Evolutionary conservation across 2,329 filamentous ascomycete species (phyloP), one percentile per base, ranked within the genome.

Genomic region (Aspergillus carbonarius): DNA sequence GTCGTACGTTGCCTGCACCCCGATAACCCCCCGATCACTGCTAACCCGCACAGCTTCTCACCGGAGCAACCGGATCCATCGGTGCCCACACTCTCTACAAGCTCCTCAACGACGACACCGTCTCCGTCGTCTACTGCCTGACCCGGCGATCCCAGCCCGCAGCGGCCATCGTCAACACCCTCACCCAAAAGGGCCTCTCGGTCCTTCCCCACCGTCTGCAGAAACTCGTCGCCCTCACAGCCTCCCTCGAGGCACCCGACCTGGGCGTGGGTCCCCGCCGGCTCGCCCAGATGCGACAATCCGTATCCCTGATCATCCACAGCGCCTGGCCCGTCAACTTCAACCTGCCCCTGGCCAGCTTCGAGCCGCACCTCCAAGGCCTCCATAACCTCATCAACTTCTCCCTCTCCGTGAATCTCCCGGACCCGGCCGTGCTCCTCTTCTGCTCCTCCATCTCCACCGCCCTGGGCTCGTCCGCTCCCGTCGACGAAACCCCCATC

Each of bases 291-390:
- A 72, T 84, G 52, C 74, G 74, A 5, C 54, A 66, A 20, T 70
- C 77, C 47, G 74, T 76, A 1, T 78, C 80, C 3, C 70, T 76
- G 12, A 78, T 84, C 44, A 76, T 83, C 49, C 82, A 84, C 65
- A 74, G 81, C 2, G 82, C 82, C 15, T 85, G 82, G 82, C 78
- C 81, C 1, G 82, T 85, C 54, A 83, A 84, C 65, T 84, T 84
- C 71, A 79, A 79, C 40, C 73, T 83, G 56, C 79, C 78, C 1
- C 71, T 84, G 1, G 62, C 69, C 20, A 79, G 74, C 62, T 84
- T 83, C 61, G 76, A 76, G 32, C 75, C 78, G 37, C 79, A 83
- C 63, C 79, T 76, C 48, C 57, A 61, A 49, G 76, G 80, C 2
- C 68, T 83, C 3, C 68, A 71, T 50, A 77, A 81, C 57, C 73